Conservation (phyloP, 352 stramenopile genomes). For the Pythium vanterpoolii region DNA sequence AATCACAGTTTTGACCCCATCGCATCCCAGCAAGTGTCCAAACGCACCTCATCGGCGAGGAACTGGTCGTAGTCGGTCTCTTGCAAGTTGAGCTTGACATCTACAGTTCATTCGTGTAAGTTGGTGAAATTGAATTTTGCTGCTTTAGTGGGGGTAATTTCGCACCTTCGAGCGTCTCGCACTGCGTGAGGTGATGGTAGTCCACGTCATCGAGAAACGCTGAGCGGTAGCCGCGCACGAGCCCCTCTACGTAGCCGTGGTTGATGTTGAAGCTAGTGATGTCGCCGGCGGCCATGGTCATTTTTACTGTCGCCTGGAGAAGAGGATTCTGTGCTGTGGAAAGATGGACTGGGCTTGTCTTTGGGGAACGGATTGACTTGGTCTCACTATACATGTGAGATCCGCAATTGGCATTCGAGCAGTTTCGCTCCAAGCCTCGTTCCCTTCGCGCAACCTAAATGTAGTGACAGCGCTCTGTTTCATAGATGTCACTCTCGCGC, state of each 20-base stretch:
- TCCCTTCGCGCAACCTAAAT: constrained; percentile 2
- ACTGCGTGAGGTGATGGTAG: constrained; percentile 89
- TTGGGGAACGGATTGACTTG: constrained; percentile 6
- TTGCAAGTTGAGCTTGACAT: constrained; percentile 95
- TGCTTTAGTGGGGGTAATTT: neutral
- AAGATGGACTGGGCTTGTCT: no score
- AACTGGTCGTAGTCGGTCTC: constrained; percentile 98
- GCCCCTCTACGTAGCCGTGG: constrained; percentile 96
- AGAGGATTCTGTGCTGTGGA: no score
- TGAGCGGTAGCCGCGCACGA: constrained; percentile 95
- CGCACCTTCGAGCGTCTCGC: constrained; percentile 87
- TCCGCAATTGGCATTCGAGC: constrained; percentile 18
- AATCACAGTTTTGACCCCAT: neutral
- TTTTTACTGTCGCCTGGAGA: neutral
- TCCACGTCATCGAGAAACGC: constrained; percentile 88
- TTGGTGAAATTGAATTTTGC: neutral
- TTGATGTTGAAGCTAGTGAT: constrained; percentile 98
- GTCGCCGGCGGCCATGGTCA: constrained; percentile 73
- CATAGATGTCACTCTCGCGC: neutral
- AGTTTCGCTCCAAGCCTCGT: constrained; percentile 11
- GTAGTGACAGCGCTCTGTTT: constrained; percentile 5
- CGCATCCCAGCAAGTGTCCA: neutral
- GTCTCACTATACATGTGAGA: constrained; percentile 19
- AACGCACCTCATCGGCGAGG: constrained; percentile 89
- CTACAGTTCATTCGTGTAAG: constrained; percentile 24